These are phyloP conservation scores for Termitomyces sp. DNA, from an alignment of 768 basidiomycete species.

Conservation along the genomic window DNA sequence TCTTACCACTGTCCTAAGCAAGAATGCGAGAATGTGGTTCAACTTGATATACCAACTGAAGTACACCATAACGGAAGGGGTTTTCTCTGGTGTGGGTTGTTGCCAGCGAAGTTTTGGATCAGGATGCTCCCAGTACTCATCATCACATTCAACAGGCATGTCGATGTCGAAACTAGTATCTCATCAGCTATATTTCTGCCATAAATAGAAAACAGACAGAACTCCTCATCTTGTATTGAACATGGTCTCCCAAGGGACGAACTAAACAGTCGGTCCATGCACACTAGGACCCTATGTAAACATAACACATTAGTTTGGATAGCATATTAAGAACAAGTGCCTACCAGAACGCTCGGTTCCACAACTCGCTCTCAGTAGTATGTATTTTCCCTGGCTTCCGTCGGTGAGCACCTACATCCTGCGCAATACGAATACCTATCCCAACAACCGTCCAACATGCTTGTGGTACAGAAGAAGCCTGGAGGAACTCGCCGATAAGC, in stretches of 20 bases:
- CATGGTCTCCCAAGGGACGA: slow-evolving; percentile 66
- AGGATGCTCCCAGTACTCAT: slow-evolving; percentile 70
- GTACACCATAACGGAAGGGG: slow-evolving; percentile 51
- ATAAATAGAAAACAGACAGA: slow-evolving; percentile 24
- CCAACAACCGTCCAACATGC: slow-evolving; percentile 68
- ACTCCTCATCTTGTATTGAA: slow-evolving; percentile 81
- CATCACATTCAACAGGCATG: slow-evolving; percentile 60
- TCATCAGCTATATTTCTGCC: neutral
- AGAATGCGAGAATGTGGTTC: slow-evolving; percentile 62
- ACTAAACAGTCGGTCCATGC: slow-evolving; percentile 49
- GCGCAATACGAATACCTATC: slow-evolving; percentile 69
- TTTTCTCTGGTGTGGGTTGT: slow-evolving; percentile 52
- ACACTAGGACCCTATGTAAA: slow-evolving; percentile 45
- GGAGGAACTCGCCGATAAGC: slow-evolving; percentile 51
- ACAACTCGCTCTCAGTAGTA: slow-evolving; percentile 64
- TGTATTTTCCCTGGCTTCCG: slow-evolving; percentile 31
- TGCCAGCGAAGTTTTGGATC: slow-evolving; percentile 60
- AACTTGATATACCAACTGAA: slow-evolving; percentile 59
- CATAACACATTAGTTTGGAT: neutral
- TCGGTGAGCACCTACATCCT: slow-evolving; percentile 76
- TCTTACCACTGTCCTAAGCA: slow-evolving; percentile 61
- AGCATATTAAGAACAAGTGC: slow-evolving; percentile 3
- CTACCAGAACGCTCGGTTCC: slow-evolving; percentile 70
- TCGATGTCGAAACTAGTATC: slow-evolving; percentile 67
- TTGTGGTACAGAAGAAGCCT: slow-evolving; percentile 59